Base-by-base conservation (phyloP, 2,329 filamentous ascomycete species). In the Microthyrium microscopicum region DNA sequence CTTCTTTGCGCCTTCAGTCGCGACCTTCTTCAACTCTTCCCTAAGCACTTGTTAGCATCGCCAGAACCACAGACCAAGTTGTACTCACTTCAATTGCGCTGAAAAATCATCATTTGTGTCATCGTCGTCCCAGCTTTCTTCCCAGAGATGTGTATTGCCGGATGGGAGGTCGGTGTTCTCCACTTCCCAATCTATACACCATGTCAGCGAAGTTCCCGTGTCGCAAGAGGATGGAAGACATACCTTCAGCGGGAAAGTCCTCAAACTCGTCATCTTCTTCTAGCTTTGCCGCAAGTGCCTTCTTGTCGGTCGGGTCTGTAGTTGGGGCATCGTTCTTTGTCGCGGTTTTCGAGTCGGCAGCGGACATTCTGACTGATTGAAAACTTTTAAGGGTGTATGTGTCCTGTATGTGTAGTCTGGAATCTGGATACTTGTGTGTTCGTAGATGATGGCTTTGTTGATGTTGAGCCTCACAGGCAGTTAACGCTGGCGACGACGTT, bases 231-330 rank as follows among this genome's bases (percentile, higher is more conserved):
- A 32, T 20, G 22, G 21, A 7, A 29, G 5, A 18, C 49, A 36
- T 60, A 93, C 89, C 84, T 61, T 98, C 87, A 36, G 92, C 80
- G 18, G 89, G 89, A 51, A 98, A 98, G 56, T 98, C 89, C 55
- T 98, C 89, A 50, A 98, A 98, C 62, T 98, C 89, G 56, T 98
- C 89, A 52, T 98, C 89, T 56, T 98, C 89, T 56, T 93, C 89
- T 19, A 95, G 68, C 38, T 79, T 70, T 21, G 76, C 62, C n/a
- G n/a, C n/a, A 35, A 64, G 56, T 6, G 21, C 21, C 7, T 7
- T 7, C 21, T 7, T 9, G 22, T 25, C 13, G 29, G 35, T 24
- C 38, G 72, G 64, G 44, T 64, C 61, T 44, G 66, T 51, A 42
- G 59, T 42, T 33, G 48, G 50, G 34, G 41, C 40, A 44, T 50